These are phyloP conservation scores for Globisporangium mamillatum DNA, from an alignment of 352 stramenopile genomes.

Conservation along the genomic window DNA sequence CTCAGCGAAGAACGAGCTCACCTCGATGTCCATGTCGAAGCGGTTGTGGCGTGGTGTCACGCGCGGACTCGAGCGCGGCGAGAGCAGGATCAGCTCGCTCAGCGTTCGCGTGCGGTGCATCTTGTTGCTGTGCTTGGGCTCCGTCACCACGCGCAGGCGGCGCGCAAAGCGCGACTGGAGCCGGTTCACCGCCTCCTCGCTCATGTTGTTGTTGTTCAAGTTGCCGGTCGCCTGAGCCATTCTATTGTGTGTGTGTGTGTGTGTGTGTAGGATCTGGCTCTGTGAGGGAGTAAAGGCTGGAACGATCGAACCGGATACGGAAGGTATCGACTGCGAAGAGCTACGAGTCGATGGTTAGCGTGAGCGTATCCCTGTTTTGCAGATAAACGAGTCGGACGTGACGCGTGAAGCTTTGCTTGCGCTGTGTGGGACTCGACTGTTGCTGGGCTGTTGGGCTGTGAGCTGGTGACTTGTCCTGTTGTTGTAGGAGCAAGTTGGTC, in stretches of 20 bases:
- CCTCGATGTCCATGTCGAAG: conserved; percentile 86
- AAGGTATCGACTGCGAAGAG: background rate
- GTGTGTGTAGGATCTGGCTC: background rate
- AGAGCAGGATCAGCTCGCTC: conserved; percentile 73
- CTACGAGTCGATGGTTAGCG: conserved; percentile 5
- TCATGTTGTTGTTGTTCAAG: conserved; percentile 15
- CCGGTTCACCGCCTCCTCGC: conserved; percentile 11
- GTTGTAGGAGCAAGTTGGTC: conserved; percentile 5
- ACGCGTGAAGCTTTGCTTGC: background rate
- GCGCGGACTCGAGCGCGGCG: conserved; percentile 55
- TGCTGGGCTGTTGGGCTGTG: background rate
- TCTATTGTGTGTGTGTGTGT: background rate
- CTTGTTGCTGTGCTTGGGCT: conserved; percentile 82
- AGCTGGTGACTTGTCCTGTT: background rate
- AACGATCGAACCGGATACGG: background rate
- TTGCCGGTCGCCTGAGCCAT: conserved; percentile 17
- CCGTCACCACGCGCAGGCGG: conserved; percentile 77
- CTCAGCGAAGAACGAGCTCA: conserved; percentile 64
- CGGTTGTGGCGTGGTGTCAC: conserved; percentile 59
- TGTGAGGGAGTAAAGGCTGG: background rate
- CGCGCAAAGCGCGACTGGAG: conserved; percentile 47
- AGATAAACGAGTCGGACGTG: background rate
- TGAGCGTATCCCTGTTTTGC: background rate
- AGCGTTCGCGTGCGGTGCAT: conserved; percentile 81
- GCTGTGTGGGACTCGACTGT: background rate